A percentile compares a stretch with the other conserved stretches of the same genome.
Conservation (phyloP, 2,329 filamentous ascomycete species). For the Phialemoniopsis sp. region DNA sequence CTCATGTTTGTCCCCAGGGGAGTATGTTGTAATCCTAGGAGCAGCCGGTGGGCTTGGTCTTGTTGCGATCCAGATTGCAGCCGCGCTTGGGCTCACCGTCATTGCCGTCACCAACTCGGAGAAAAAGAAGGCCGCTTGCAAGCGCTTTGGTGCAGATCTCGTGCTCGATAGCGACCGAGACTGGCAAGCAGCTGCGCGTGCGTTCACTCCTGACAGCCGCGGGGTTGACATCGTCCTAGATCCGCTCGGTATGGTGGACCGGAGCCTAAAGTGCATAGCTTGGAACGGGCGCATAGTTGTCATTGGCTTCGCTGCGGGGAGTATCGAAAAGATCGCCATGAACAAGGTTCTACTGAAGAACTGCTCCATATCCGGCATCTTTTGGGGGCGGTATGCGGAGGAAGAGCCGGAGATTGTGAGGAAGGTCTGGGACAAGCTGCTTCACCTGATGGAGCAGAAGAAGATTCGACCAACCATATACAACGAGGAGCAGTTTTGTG, state of each 20-base stretch:
- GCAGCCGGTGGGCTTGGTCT: too few species aligned
- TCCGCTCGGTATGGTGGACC: slow-evolving; percentile 84
- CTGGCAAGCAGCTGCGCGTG: too few species aligned
- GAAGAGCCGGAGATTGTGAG: slow-evolving; percentile 68
- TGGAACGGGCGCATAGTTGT: slow-evolving; percentile 90
- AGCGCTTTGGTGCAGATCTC: too few species aligned
- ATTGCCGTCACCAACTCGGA: too few species aligned
- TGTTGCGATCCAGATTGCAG: too few species aligned
- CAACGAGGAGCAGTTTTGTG: slow-evolving; percentile 75
- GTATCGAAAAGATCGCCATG: slow-evolving; percentile 87
- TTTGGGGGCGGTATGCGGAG: slow-evolving; percentile 82
- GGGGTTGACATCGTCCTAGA: slow-evolving; percentile 94
- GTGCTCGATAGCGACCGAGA: too few species aligned
- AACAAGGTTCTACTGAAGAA: slow-evolving; percentile 94
- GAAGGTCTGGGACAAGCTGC: slow-evolving; percentile 78
- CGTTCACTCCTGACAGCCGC: slow-evolving; percentile 64
- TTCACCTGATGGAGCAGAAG: slow-evolving; percentile 69
- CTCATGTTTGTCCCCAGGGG: too few species aligned
- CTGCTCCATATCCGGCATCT: slow-evolving; percentile 81
- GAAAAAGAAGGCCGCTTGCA: too few species aligned
- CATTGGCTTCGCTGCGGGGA: slow-evolving; percentile 82
- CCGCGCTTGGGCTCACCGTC: too few species aligned
- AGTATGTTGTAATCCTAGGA: too few species aligned
- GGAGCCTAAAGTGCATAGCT: slow-evolving; percentile 83
- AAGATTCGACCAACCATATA: slow-evolving; percentile 83